These are phyloP conservation scores for Trichosporon coremiiforme DNA, from an alignment of 1,284 basidiomycete genomes.

Conservation along the genomic window DNA sequence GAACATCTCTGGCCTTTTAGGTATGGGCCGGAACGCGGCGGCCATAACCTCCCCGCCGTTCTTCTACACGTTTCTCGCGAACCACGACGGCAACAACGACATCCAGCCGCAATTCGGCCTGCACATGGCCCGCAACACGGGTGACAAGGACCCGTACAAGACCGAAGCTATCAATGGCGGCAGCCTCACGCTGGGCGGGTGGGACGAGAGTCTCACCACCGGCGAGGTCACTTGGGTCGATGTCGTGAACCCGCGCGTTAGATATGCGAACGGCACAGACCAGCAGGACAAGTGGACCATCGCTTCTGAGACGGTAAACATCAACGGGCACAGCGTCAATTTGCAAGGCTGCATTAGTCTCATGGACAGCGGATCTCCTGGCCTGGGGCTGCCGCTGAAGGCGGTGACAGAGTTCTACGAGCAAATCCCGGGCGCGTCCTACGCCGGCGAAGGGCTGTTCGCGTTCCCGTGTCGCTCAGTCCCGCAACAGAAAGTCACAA, in stretches of 20 bases:
- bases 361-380: not conserved
- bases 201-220: not conserved
- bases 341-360: not conserved
- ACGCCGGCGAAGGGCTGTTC: constrained; percentile 3
- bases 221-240: constrained; percentile 4
- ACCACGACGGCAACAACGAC: not conserved
- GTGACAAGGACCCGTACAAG: constrained; percentile 11
- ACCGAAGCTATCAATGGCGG: not conserved
- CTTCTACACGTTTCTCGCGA: constrained; percentile 5
- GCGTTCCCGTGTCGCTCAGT: not conserved
- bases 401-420: not conserved
- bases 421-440: not conserved
- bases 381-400: not conserved
- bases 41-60: constrained; percentile 4
- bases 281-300: constrained; percentile 13
- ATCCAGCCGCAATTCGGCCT: not conserved
- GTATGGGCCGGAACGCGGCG: not conserved
- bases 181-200: not conserved
- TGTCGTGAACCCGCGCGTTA: not conserved
- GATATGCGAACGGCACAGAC: constrained; percentile 10
- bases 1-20: constrained; percentile 1
- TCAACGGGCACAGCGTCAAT: not conserved
- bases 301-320: not conserved
- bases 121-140: not conserved
- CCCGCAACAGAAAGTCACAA: not conserved